Percentiles rank a stretch among this genome's conserved stretches.
These are phyloP conservation scores for Penicillium expansum DNA, from an alignment of 2,329 filamentous ascomycete species.

Conservation along the genomic window DNA sequence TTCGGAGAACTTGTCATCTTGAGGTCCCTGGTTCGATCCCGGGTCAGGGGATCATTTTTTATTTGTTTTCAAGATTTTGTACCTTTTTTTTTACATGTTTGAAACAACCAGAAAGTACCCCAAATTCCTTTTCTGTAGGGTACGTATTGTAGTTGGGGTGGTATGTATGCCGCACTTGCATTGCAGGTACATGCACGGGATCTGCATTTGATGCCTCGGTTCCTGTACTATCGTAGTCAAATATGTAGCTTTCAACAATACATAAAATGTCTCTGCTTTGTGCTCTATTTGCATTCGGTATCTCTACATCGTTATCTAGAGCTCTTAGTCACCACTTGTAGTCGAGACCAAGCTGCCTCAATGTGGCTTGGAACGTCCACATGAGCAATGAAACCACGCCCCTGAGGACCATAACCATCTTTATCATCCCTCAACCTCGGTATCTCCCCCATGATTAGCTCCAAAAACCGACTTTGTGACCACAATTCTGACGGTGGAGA, in stretches of 20 bases:
- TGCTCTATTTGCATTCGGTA: not conserved
- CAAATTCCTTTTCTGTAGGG: not conserved
- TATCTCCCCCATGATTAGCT: constrained; percentile 46
- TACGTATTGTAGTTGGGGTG: not conserved
- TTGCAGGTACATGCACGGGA: not conserved
- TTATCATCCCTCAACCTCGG: constrained; percentile 45
- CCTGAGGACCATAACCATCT: constrained; percentile 46
- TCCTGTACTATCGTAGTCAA: not conserved
- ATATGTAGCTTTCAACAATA: not conserved
- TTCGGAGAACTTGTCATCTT: not conserved
- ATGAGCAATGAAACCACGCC: constrained; percentile 46
- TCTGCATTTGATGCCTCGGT: not conserved
- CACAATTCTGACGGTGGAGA: constrained; percentile 32
- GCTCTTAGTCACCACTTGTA: constrained; percentile 2
- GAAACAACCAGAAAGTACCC: not conserved
- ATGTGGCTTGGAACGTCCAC: constrained; percentile 42
- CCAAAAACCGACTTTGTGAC: constrained; percentile 41
- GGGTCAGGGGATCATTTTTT: constrained; percentile 5
- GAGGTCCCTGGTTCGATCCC: constrained; percentile 8
- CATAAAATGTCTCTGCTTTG: not conserved
- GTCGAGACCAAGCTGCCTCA: constrained; percentile 34
- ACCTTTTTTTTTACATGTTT: not conserved
- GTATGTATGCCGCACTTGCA: not conserved
- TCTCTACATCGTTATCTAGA: not conserved
- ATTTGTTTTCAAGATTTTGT: not conserved